Evolutionary conservation across 2,329 filamentous ascomycete species (phyloP), one percentile per base, ranked within the genome.

Genomic region (Fusarium subglutinans): DNA sequence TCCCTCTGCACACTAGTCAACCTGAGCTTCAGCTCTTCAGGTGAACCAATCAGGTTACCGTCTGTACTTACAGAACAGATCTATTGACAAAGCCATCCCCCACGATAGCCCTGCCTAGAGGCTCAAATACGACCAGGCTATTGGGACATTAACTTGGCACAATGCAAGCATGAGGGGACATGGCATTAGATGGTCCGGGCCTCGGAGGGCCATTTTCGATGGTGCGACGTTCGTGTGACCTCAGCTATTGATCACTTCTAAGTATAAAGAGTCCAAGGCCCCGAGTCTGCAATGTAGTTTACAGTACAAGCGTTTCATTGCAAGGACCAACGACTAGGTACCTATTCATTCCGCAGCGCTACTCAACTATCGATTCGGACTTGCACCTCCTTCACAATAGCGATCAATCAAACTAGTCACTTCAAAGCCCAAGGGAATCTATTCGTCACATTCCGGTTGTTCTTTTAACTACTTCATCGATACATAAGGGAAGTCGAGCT

Each of bases 401-500:
- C 8, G 14, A 47, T 35, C 37, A 26, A 30, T 30, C 30, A n/a
- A 33, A n/a, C 33, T 33, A 51, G 35, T 50, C 50, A 62, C 63
- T 17, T 6, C 38, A 37, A 28, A 26, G 35, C 43, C 56, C 20
- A 30, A 37, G 41, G 48, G 37, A 12, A 30, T 47, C 47, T 33
- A 50, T 69, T 65, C 53, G 51, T 73, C 53, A 48, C 56, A 65
- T 56, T 59, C 56, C 50, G 40, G 66, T 70, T 64, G 37, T 69
- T 48, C 65, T 51, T 62, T 56, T 54, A 71, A 66, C 69, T 74
- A 72, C 59, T 71, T 74, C 72, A 69, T 74, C 60, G 63, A 69
- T 74, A 74, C 72, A 75, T 70, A 74, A 63, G 68, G 71, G 72
- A 74, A 75, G 35, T 60, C 53, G 53, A 66, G 57, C 69, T 75